Evolutionary conservation across 2,329 filamentous ascomycete species (phyloP).

Genomic region (Aspergillus sp.): DNA sequence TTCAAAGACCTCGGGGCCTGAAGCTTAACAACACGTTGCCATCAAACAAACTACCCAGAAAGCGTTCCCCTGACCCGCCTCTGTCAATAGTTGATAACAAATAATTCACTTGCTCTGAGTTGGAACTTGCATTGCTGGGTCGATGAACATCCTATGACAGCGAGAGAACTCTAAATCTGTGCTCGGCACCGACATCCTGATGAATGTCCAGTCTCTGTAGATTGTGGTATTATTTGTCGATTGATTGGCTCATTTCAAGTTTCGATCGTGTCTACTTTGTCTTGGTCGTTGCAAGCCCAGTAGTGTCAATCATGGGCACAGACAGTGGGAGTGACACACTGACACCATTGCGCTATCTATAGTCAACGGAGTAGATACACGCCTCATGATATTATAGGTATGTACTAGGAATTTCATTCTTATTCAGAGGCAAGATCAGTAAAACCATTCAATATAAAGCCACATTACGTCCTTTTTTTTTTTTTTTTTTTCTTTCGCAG

Average conservation of each 20-base stretch:
- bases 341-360: background rate
- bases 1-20: conserved; percentile 9
- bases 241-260: background rate
- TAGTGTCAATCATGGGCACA: background rate
- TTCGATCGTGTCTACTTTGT: background rate
- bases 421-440: too few species aligned
- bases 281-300: too few species aligned
- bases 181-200: background rate
- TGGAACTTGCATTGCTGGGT: background rate
- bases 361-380: background rate
- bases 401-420: too few species aligned
- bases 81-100: background rate
- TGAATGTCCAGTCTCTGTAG: too few species aligned
- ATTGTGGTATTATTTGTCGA: background rate
- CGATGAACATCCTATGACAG: background rate
- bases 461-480: too few species aligned
- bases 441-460: too few species aligned
- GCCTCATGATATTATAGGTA: background rate
- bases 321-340: background rate
- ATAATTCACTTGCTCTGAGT: background rate
- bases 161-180: background rate
- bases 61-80: conserved; percentile 7
- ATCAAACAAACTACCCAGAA: background rate
- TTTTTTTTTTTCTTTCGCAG: too few species aligned
- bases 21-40: conserved; percentile 19